Base-by-base conservation (phyloP, 495 filamentous ascomycete species). In the Talaromyces nanjingensis region DNA sequence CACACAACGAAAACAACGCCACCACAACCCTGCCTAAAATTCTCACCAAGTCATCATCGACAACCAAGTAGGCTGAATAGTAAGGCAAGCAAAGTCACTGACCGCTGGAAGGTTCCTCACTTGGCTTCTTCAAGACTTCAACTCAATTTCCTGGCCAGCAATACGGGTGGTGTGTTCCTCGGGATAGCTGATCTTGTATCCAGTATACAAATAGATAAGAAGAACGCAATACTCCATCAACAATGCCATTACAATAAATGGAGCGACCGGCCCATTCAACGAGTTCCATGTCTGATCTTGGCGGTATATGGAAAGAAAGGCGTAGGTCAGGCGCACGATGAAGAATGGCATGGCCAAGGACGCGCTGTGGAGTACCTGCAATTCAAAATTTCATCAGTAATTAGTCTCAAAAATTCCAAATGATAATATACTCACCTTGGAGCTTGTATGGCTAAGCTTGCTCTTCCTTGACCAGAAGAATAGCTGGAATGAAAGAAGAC, bases 161-260 rank as follows among this genome's bases (percentile, higher is more conserved):
- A 12, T 37, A 59, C 4, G 18, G 22, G 56, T 1, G 16, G 56
- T 4, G 16, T 12, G 7, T 59, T 37, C n/a, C 56, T 59, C 14
- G 9, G 31, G 8, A 37, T n/a, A 59, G 8, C 27, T 33, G 9
- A 76, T 71, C 0, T 63, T 29, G 64, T 74, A 67, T 2, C 73
- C 70, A 3, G 69, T 70, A 6, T 34, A 47, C 11, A 76, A 63
- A 56, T 72, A 74, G 27, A 72, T 68, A 9, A 47, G 59, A 2
- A 76, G 66, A 22, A 76, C 73, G 14, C 45, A 61, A 55, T 71
- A 74, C 45, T 76, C 72, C 71, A 73, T 72, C 11, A 74, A 3
- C 49, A 74, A 31, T 6, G 63, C 72, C 74, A 76, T 72, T 4
- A 71, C 25, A 25, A 74, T 47, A 54, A 71, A 72, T 14, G 72